Evolutionary conservation across 2,329 filamentous ascomycete genomes (phyloP).

Genomic region (Venturia carpophila): DNA sequence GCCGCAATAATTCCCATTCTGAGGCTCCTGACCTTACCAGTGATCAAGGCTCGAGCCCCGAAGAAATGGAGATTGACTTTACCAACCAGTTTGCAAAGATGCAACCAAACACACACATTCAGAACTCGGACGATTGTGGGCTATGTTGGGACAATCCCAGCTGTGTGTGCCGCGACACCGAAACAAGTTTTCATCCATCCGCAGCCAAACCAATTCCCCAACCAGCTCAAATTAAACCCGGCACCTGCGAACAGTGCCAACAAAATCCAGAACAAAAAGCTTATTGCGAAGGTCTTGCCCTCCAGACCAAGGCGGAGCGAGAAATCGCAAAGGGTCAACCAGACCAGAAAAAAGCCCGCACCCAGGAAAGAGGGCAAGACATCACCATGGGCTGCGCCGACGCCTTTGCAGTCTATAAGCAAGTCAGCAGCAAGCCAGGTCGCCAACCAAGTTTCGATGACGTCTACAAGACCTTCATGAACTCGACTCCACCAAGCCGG

Average conservation of each 20-base stretch:
- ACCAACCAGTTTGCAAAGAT: conserved; percentile 1
- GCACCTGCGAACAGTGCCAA: conserved; percentile 19
- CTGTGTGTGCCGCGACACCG: conserved; percentile 16
- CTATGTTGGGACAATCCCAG: conserved; percentile 9
- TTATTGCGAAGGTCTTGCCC: conserved; percentile 17
- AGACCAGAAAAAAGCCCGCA: conserved; percentile 10
- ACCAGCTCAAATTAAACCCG: conserved; percentile 18
- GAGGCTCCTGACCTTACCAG: conserved; percentile 14
- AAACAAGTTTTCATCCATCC: neutral
- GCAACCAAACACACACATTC: neutral
- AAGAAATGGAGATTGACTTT: conserved; percentile 19
- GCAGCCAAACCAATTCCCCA: neutral
- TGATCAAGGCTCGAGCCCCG: conserved; percentile 13
- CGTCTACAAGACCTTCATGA: conserved; percentile 7
- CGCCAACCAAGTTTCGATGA: conserved; percentile 14
- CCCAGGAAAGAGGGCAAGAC: neutral
- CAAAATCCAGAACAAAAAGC: conserved; percentile 17
- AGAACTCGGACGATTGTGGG: conserved; percentile 5
- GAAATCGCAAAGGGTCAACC: conserved; percentile 8
- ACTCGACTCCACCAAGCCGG: neutral
- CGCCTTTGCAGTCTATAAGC: conserved; percentile 16
- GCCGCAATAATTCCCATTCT: conserved; percentile 6
- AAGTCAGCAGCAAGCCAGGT: neutral
- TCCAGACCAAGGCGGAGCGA: neutral
- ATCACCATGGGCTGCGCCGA: conserved; percentile 9